These are phyloP conservation scores for Orbilia brochopaga DNA, from an alignment of 2,329 filamentous ascomycete species.

Conservation along the genomic window DNA sequence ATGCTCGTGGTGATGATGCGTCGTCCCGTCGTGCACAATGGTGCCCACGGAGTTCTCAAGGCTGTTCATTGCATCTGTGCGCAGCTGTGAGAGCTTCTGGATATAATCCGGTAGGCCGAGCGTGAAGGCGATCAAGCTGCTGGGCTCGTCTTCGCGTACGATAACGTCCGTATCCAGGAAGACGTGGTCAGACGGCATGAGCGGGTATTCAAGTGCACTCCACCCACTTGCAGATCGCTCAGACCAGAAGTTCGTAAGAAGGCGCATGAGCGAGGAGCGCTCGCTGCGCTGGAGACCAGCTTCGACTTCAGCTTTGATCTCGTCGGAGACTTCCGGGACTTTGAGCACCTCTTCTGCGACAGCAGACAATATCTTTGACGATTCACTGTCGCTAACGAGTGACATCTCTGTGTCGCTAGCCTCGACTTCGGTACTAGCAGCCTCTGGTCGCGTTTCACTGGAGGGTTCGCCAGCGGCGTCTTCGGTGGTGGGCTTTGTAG, in stretches of 20 bases:
- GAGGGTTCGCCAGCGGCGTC: conserved; percentile 22
- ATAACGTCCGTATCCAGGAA: conserved; percentile 97
- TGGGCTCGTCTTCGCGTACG: conserved; percentile 95
- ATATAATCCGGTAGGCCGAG: conserved; percentile 87
- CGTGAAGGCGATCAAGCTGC: conserved; percentile 91
- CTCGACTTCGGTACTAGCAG: conserved; percentile 62
- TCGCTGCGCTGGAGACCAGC: conserved; percentile 84
- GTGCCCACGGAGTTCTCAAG: conserved; percentile 55
- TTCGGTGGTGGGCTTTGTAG: conserved; percentile 13
- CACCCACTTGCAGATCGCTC: conserved; percentile 95
- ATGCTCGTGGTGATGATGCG: conserved; percentile 52
- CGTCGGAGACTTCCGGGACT: conserved; percentile 51
- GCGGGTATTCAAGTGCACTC: conserved; percentile 88
- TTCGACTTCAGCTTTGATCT: conserved; percentile 65
- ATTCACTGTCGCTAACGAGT: conserved; percentile 70
- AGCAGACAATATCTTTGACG: conserved; percentile 48
- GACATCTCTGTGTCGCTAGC: conserved; percentile 75
- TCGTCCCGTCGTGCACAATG: conserved; percentile 49
- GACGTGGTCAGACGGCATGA: conserved; percentile 81
- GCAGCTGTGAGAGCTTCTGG: conserved; percentile 74
- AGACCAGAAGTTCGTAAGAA: conserved; percentile 97
- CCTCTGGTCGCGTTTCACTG: conserved; percentile 29
- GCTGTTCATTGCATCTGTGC: conserved; percentile 58
- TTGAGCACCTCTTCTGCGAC: conserved; percentile 61
- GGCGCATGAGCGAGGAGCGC: conserved; percentile 90